Evolutionary conservation across 2,329 filamentous ascomycete genomes (phyloP).

Genomic region (Colletotrichum sp.): DNA sequence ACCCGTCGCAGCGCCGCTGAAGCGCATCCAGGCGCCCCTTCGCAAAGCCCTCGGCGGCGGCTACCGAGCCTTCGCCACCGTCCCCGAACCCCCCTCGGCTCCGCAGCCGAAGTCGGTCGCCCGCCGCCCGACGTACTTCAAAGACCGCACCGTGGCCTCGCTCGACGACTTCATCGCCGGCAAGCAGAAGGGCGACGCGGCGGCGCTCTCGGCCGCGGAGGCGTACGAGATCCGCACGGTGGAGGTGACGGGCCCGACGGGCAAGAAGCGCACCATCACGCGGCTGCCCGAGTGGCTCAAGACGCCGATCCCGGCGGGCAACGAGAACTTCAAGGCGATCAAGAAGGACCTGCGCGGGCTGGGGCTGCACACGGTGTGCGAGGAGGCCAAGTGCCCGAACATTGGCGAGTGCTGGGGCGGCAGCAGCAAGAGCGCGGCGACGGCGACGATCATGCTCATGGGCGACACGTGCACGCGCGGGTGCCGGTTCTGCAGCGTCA

Average conservation of each 20-base stretch:
- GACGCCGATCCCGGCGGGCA: constrained; percentile 86
- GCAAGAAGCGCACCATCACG: constrained; percentile 68
- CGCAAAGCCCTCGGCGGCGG: constrained; percentile 42
- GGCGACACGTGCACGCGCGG: constrained; percentile 97
- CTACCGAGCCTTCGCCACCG: constrained; percentile 51
- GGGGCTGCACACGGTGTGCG: constrained; percentile 93
- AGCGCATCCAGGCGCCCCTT: constrained; percentile 46
- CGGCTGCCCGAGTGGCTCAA: constrained; percentile 94
- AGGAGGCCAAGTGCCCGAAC: constrained; percentile 96
- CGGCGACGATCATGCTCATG: constrained; percentile 99
- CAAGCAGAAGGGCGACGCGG: background rate
- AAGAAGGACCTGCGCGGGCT: constrained; percentile 91
- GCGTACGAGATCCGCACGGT: constrained; percentile 67
- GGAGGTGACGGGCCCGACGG: constrained; percentile 64
- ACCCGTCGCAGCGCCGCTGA: constrained; percentile 39
- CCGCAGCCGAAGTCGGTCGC: constrained; percentile 22
- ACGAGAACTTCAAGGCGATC: constrained; percentile 88
- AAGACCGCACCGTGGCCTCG: constrained; percentile 60
- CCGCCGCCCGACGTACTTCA: constrained; percentile 61
- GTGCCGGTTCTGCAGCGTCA: constrained; percentile 96
- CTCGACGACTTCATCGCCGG: constrained; percentile 62
- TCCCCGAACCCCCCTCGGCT: constrained; percentile 32
- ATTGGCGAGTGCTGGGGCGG: constrained; percentile 99
- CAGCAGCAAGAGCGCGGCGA: constrained; percentile 84
- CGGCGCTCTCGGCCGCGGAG: constrained; percentile 48